Base-by-base conservation (phyloP, 2,329 filamentous ascomycete species). In the Beauveria sp. region DNA sequence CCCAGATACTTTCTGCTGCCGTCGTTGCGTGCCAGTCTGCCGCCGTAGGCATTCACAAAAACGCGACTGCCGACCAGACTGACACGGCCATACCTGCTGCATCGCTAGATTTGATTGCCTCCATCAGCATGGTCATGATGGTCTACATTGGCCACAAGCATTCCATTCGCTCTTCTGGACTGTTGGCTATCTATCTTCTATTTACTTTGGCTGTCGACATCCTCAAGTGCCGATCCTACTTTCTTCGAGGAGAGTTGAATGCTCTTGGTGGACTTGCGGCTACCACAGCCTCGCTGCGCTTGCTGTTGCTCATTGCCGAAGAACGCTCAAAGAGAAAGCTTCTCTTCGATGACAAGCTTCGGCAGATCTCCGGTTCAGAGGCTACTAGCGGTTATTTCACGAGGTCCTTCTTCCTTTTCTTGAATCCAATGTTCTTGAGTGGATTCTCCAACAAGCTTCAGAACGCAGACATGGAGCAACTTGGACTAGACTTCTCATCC, bases 171-270 rank as follows among this genome's bases (percentile, higher is more conserved):
- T 73, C 75, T 0, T 75, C 75, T 0, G 63, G 67, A 0, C 43
- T 76, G 0, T 62, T 75, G 14, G 66, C 63, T 24, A 14, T 57
- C 3, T 77, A 71, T 46, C 67, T 77, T 5, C 60, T 74, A 40
- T 54, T 69, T 3, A 71, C 71, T 0, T 63, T 71, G 2, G 46
- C 74, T 9, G 68, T 74, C 28, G 74, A 77, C 24, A 63, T 71
- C 22, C 69, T 72, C 1, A 65, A 68, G 9, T 63, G 67, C 2
- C 64, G 74, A 30, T 74, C 73, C 0, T 65, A 72, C 0, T 74
- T 71, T 66, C 63, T 74, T 5, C 69, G 72, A 7, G 55, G 52
- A 2, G 55, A 20, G 8, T 62, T 70, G 40, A 24, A 50, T 2
- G 34, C 59, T 3, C 66, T 74, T 24, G 70, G 69, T 1, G 60